These are phyloP conservation scores for Westerdykella aurantiaca DNA, from an alignment of 2,329 filamentous ascomycete species.

Conservation along the genomic window DNA sequence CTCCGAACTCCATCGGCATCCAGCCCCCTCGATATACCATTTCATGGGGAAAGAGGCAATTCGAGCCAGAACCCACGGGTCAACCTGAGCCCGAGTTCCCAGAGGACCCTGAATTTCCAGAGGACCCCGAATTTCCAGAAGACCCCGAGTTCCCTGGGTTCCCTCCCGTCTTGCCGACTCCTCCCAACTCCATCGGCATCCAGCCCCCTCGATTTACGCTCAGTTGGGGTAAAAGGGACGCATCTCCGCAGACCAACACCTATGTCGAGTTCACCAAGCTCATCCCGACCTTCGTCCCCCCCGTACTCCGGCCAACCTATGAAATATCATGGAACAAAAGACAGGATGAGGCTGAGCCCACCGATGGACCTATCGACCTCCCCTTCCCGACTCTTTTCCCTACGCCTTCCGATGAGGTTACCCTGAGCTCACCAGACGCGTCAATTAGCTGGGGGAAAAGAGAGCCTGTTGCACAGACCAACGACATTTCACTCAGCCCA, in stretches of 20 bases:
- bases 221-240: not conserved
- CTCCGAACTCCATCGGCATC: slow-evolving; percentile 5
- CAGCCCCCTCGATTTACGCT: slow-evolving; percentile 5
- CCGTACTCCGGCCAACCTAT: not conserved
- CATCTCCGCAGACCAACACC: not conserved
- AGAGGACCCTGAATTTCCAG: not conserved
- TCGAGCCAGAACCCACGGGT: not conserved
- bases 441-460: not conserved
- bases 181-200: slow-evolving; percentile 5
- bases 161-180: slow-evolving; percentile 4
- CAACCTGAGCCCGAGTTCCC: too few species aligned
- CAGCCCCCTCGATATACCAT: slow-evolving; percentile 7
- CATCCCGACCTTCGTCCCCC: not conserved
- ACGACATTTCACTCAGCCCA: slow-evolving; percentile 6
- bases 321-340: not conserved
- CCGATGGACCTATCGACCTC: slow-evolving; percentile 1
- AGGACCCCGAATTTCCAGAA: slow-evolving; percentile 5
- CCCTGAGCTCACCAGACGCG: slow-evolving; percentile 6
- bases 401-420: slow-evolving; percentile 1
- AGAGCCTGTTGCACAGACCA: too few species aligned
- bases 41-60: slow-evolving; percentile 13
- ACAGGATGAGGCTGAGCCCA: slow-evolving; percentile 2
- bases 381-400: not conserved
- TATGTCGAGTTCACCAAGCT: slow-evolving; percentile 1
- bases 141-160: slow-evolving; percentile 1